Conservation (phyloP, 371 early-diverging fungal species). For the Mucor indicus region DNA sequence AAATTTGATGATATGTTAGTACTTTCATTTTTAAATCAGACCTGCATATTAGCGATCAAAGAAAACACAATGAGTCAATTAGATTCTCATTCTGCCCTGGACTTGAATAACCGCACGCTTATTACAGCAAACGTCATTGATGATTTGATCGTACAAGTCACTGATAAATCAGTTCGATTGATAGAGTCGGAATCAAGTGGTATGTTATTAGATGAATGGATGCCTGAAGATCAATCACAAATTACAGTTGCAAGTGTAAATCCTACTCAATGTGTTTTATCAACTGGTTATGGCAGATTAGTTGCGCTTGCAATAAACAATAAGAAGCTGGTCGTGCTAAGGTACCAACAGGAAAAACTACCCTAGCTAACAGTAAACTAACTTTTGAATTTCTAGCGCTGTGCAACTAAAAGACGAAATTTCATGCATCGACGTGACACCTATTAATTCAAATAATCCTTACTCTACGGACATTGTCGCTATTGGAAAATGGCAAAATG, state of each 20-base stretch:
- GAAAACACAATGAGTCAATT: conserved; percentile 32
- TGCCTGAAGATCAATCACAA: conserved; percentile 32
- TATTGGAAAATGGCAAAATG: conserved; percentile 77
- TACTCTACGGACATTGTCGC: conserved; percentile 51
- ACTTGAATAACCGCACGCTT: conserved; percentile 33
- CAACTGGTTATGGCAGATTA: conserved; percentile 57
- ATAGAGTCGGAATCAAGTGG: conserved; percentile 24
- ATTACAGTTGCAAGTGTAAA: conserved; percentile 67
- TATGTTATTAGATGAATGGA: conserved; percentile 53
- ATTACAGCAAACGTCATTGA: conserved; percentile 32
- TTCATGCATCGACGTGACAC: conserved; percentile 71
- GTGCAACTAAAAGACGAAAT: conserved; percentile 61
- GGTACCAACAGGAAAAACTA: too few relatives aligned
- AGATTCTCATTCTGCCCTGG: conserved; percentile 29
- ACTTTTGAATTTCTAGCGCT: conserved; percentile 6
- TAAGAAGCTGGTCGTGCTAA: conserved; percentile 36
- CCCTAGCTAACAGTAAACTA: neutral
- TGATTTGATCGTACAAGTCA: conserved; percentile 38
- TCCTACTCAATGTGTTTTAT: conserved; percentile 63
- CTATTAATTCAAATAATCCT: conserved; percentile 38
- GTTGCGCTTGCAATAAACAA: conserved; percentile 56
- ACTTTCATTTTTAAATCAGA: conserved; percentile 58
- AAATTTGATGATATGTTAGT: conserved; percentile 52
- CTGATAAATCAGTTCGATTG: conserved; percentile 37
- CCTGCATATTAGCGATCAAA: conserved; percentile 28